Conservation (phyloP, 768 basidiomycete species). For the Termitomyces sp. region DNA sequence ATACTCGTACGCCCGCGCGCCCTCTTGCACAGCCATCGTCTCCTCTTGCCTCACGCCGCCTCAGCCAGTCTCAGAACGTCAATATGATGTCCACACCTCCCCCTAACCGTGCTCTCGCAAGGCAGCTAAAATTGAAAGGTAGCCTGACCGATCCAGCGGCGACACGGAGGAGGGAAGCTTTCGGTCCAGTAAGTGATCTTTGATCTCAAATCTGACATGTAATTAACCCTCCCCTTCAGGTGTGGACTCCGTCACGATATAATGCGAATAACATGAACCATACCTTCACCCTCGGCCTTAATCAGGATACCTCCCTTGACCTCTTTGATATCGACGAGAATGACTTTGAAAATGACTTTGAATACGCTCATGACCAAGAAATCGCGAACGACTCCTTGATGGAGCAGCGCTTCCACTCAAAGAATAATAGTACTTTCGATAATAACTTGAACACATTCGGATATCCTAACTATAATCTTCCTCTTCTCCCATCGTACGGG, state of each 20-base stretch:
- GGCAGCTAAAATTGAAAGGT: slow-evolving; percentile 59
- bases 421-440: slow-evolving; percentile 18
- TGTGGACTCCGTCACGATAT: slow-evolving; percentile 23
- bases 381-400: slow-evolving; percentile 31
- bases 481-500: slow-evolving; percentile 17
- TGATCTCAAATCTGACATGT: slow-evolving; percentile 21
- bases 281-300: slow-evolving; percentile 27
- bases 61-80: slow-evolving; percentile 26
- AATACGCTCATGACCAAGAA: slow-evolving; percentile 27
- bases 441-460: slow-evolving; percentile 23
- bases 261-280: slow-evolving; percentile 16
- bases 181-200: slow-evolving; percentile 28
- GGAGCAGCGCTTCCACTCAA: slow-evolving; percentile 23
- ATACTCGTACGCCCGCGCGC: slow-evolving; percentile 19
- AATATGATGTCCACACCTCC: slow-evolving; percentile 55
- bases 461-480: slow-evolving; percentile 26
- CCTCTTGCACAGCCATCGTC: slow-evolving; percentile 22
- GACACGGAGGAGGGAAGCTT: slow-evolving; percentile 37
- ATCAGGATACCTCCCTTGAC: slow-evolving; percentile 42
- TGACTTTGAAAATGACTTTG: slow-evolving; percentile 46
- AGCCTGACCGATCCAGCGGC: slow-evolving; percentile 69
- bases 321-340: slow-evolving; percentile 76
- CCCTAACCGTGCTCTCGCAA: slow-evolving; percentile 50
- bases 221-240: slow-evolving; percentile 15
- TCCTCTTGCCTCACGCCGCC: slow-evolving; percentile 28